Percentiles rank a stretch among this genome's conserved stretches.
phyloP scores from a whole-genome alignment of 1,284 basidiomycete genomes.

The Ganoderma lucidum region DNA sequence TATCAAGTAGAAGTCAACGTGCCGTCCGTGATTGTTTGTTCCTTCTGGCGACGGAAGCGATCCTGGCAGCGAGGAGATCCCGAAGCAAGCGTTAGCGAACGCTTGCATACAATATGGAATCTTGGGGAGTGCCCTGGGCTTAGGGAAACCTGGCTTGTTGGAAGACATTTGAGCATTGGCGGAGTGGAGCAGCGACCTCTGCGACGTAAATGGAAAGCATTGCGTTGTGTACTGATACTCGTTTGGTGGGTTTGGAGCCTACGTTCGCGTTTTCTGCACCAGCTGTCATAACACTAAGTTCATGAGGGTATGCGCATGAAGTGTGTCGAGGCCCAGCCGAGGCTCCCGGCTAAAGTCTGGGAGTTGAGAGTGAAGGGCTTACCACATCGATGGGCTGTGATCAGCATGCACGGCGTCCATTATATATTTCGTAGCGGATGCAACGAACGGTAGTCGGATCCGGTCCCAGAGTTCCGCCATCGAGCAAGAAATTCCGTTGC shows the following conservation, averaged over 20 bases:
- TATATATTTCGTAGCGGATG: not conserved
- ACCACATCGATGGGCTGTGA: not conserved
- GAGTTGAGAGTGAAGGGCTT: not conserved
- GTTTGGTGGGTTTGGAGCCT: not conserved
- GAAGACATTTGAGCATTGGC: not conserved
- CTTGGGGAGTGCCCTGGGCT: not conserved
- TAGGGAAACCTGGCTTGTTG: not conserved
- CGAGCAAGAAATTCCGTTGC: not conserved
- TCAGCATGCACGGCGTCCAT: conserved; percentile 17
- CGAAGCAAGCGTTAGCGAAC: conserved; percentile 3
- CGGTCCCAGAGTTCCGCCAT: not conserved
- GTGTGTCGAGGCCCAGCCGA: not conserved
- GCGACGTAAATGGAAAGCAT: not conserved
- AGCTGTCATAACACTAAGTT: not conserved
- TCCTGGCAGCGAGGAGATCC: conserved; percentile 27
- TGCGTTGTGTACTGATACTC: not conserved
- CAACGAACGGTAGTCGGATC: no score
- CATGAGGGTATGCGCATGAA: not conserved
- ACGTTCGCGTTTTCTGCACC: not conserved
- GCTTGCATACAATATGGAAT: not conserved
- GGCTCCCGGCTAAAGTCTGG: conserved; percentile 22
- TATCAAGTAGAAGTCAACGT: conserved; percentile 12
- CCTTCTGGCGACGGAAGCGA: not conserved
- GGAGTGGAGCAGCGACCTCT: not conserved
- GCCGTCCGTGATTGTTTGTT: conserved; percentile 12